Evolutionary conservation across 192 early-diverging fungal genomes (phyloP), one percentile per base, ranked within the genome.

Genomic region (Dissophora ornata): DNA sequence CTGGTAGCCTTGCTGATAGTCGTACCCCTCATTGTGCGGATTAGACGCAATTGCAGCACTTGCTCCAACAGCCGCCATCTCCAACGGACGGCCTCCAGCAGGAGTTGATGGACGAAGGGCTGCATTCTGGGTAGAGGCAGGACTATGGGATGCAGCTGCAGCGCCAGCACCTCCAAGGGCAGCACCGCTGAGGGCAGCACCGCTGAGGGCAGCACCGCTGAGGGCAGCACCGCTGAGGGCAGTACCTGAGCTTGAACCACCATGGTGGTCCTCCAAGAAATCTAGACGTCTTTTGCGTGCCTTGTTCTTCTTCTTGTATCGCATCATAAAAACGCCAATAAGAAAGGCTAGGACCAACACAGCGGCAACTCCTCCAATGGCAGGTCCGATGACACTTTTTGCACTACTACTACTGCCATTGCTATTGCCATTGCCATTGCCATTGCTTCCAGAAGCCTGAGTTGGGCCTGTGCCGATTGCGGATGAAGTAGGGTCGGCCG

Each of bases 201-300:
- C 34, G n/a, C n/a, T n/a, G n/a, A n/a, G n/a, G n/a, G n/a, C n/a
- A 38, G 36, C 36, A 38, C 36, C 36, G 13, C 36, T 13, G 36
- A 38, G 26, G 11, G 12, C 62, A 38, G 36, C 36, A 38, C 36
- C 36, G 13, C 36, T 13, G 36, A 38, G 26, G 11, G 12, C 62
- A 44, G 46, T 40, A 40, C 5, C 34, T 9, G 6, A 15, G 10
- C 34, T 34, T 12, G 41, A 24, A 52, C 47, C 56, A 52, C 48
- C 29, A 51, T 19, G 29, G 42, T 34, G 38, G 33, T 71, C 58
- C 18, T 40, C 12, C 52, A 71, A 41, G 15, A 58, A 42, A 16
- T 71, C 69, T 8, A 63, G 62, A 24, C 67, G 46, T 64, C 69
- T 62, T 44, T 71, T 63, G 24, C 61, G 60, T 0, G 69, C 69